Evolutionary conservation across 2,329 filamentous ascomycete species (phyloP).

Genomic region (Didymella sp.): DNA sequence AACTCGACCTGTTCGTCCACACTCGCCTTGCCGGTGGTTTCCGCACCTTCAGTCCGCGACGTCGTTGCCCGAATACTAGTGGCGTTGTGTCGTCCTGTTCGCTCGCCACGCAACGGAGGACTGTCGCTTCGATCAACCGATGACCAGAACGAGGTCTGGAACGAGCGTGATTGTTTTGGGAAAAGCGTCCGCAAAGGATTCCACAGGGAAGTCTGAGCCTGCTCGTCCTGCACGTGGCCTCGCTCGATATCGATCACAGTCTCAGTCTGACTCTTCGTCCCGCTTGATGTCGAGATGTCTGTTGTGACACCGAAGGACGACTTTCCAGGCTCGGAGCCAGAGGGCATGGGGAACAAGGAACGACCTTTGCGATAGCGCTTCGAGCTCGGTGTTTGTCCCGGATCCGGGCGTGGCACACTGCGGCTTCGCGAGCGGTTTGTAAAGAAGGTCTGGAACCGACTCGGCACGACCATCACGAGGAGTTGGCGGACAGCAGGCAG

Average conservation of each 20-base stretch:
- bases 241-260: neutral
- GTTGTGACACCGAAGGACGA: neutral
- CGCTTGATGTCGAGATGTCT: conserved; percentile 1
- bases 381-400: neutral
- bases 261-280: neutral
- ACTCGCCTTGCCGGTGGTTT: neutral
- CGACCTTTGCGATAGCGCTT: neutral
- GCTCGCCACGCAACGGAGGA: neutral
- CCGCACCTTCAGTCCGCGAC: neutral
- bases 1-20: conserved; percentile 7
- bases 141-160: conserved; percentile 8
- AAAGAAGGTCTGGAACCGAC: neutral
- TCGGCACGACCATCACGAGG: conserved; percentile 17
- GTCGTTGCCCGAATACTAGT: neutral
- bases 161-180: neutral
- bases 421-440: conserved; percentile 12
- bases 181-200: conserved; percentile 1
- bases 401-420: neutral
- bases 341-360: neutral
- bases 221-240: neutral
- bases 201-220: neutral
- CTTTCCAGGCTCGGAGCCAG: neutral
- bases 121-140: neutral
- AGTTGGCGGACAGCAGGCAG: conserved; percentile 36
- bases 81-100: neutral